Conservation (phyloP, 2,329 filamentous ascomycete genomes). For the Talaromyces sp. region DNA sequence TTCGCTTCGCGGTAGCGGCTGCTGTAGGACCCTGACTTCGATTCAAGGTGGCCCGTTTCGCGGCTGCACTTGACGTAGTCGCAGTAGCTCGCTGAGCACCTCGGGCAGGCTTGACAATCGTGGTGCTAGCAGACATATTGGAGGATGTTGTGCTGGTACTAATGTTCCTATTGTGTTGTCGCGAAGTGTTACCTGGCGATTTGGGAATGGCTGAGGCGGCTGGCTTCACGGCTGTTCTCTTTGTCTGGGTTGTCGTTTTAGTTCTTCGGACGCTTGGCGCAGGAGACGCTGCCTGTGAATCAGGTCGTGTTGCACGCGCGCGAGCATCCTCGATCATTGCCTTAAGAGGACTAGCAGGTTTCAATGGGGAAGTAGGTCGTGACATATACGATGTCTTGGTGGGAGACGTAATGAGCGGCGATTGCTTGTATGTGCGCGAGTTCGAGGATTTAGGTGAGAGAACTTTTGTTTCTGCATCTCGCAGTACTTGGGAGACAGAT, state of each 20-base stretch:
- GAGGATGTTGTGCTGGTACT: constrained; percentile 35
- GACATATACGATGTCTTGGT: constrained; percentile 49
- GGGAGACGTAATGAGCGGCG: constrained; percentile 46
- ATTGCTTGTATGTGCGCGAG: constrained; percentile 62
- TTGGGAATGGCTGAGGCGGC: constrained; percentile 24
- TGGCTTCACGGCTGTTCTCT: constrained; percentile 28
- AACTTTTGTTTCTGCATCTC: constrained; percentile 54
- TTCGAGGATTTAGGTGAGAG: constrained; percentile 82
- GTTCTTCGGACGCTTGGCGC: constrained; percentile 23
- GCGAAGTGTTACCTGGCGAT: constrained; percentile 34
- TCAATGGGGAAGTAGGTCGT: constrained; percentile 61
- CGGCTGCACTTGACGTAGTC: constrained; percentile 22
- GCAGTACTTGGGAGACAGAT: constrained; percentile 42
- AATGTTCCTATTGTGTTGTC: constrained; percentile 37
- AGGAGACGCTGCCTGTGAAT: constrained; percentile 11
- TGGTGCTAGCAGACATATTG: constrained; percentile 38
- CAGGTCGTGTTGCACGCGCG: constrained; percentile 26
- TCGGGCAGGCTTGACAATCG: constrained; percentile 32
- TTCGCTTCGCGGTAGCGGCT: constrained; percentile 35
- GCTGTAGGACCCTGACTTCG: constrained; percentile 31
- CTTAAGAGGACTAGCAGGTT: constrained; percentile 46
- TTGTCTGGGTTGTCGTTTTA: constrained; percentile 15
- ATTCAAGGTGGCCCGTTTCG: constrained; percentile 31
- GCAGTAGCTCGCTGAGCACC: constrained; percentile 13
- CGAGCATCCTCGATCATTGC: constrained; percentile 24